phyloP scores from a whole-genome alignment of 2,329 filamentous ascomycete genomes.

The Hypomyces perniciosus region DNA sequence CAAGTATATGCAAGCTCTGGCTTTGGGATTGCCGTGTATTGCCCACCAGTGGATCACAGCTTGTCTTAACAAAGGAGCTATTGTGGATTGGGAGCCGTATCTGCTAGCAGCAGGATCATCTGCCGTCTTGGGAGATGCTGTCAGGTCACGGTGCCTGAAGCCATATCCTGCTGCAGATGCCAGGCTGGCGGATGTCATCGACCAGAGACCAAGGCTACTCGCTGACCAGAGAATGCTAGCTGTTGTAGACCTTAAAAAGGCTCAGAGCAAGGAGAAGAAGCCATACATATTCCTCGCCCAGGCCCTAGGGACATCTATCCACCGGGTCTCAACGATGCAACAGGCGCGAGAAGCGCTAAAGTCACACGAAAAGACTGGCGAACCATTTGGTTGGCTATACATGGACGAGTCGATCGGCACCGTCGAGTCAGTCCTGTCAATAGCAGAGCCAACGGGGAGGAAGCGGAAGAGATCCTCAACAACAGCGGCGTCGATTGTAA shows the following conservation, averaged over 20 bases:
- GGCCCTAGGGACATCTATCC: conserved; percentile 68
- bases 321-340: conserved; percentile 57
- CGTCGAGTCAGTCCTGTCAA: conserved; percentile 42
- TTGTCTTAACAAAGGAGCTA: conserved; percentile 54
- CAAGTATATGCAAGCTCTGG: conserved; percentile 93
- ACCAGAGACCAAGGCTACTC: conserved; percentile 56
- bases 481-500: conserved; percentile 27
- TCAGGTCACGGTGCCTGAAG: conserved; percentile 65
- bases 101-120: conserved; percentile 82
- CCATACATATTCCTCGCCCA: conserved; percentile 76
- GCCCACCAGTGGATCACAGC: conserved; percentile 74
- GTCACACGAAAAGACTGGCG: conserved; percentile 40
- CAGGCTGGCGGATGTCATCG: conserved; percentile 51
- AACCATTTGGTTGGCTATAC: conserved; percentile 70
- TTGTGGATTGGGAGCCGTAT: conserved; percentile 74
- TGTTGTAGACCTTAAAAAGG: conserved; percentile 53
- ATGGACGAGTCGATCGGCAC: conserved; percentile 60
- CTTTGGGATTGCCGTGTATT: conserved; percentile 81
- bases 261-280: conserved; percentile 59
- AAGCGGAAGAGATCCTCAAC: conserved; percentile 32
- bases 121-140: conserved; percentile 65
- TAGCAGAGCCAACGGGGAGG: conserved; percentile 28
- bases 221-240: conserved; percentile 62
- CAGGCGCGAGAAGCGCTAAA: conserved; percentile 57
- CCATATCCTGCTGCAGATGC: conserved; percentile 55